Evolutionary conservation across 2,329 filamentous ascomycete species (phyloP).

Genomic region (Cercospora berteroae): DNA sequence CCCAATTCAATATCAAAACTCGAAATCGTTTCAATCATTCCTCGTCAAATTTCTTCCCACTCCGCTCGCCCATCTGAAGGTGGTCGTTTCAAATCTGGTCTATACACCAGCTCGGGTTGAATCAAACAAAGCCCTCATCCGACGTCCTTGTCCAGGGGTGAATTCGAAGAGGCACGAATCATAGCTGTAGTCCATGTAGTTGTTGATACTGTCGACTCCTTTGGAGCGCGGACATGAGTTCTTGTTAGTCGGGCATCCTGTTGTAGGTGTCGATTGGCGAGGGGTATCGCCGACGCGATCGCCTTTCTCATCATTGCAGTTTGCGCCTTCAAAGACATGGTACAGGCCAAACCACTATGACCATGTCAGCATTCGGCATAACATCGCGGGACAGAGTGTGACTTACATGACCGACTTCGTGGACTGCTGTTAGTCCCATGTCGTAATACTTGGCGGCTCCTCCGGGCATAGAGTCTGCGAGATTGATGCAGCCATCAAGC

Average conservation of each 20-base stretch:
- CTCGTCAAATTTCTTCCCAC: neutral
- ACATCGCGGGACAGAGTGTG: neutral
- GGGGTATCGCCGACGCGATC: conserved; percentile 43
- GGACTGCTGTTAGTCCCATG: conserved; percentile 28
- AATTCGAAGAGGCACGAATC: conserved; percentile 19
- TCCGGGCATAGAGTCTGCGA: conserved; percentile 53
- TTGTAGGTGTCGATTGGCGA: conserved; percentile 39
- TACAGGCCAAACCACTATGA: conserved; percentile 45
- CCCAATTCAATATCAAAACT: neutral
- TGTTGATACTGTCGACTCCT: conserved; percentile 52
- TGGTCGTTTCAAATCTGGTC: neutral
- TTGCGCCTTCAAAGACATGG: conserved; percentile 38
- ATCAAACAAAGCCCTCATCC: conserved; percentile 7
- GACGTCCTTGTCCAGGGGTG: conserved; percentile 12
- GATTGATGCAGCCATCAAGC: conserved; percentile 54
- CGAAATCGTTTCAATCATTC: neutral
- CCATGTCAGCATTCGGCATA: conserved; percentile 42
- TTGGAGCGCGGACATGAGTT: conserved; percentile 47
- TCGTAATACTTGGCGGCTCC: conserved; percentile 47
- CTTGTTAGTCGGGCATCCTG: conserved; percentile 50
- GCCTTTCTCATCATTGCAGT: conserved; percentile 14
- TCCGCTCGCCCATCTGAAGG: neutral
- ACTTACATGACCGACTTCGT: conserved; percentile 7
- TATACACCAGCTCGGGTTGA: conserved; percentile 2
- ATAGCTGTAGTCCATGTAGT: conserved; percentile 50